phyloP scores from a whole-genome alignment of 805 yeast species.

The Saccharomyces jurei region DNA sequence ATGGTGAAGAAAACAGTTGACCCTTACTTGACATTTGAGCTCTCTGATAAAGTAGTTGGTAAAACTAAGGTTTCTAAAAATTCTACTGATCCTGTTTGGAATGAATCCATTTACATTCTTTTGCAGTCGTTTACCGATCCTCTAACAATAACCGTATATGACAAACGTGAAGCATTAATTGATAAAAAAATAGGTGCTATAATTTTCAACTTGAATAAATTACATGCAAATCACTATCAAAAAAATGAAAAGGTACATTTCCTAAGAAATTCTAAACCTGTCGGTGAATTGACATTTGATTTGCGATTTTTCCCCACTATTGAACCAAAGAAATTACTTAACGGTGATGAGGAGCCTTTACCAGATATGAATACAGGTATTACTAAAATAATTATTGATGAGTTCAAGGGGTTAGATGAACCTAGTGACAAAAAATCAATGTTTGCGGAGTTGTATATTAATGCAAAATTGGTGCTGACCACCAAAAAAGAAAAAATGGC shows the following conservation, averaged over 20 bases:
- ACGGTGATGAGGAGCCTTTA: constrained; percentile 75
- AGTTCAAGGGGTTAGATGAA: constrained; percentile 22
- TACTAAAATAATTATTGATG: constrained; percentile 45
- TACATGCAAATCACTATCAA: constrained; percentile 45
- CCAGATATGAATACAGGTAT: constrained; percentile 95
- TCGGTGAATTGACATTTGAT: constrained; percentile 66
- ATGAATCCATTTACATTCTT: constrained; percentile 63
- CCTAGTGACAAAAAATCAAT: constrained; percentile 47
- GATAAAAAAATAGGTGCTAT: constrained; percentile 73
- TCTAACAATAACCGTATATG: constrained; percentile 59
- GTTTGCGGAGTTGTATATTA: constrained; percentile 60
- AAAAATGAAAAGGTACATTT: constrained; percentile 45
- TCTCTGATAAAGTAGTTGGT: constrained; percentile 48
- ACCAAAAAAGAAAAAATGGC: constrained; percentile 42
- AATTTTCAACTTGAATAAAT: constrained; percentile 58
- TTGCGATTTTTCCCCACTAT: constrained; percentile 68
- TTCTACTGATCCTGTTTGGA: constrained; percentile 71
- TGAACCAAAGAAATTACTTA: constrained; percentile 47
- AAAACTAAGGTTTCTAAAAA: constrained; percentile 57
- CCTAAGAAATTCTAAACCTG: constrained; percentile 69
- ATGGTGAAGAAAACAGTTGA: constrained; percentile 71
- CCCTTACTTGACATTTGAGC: constrained; percentile 73
- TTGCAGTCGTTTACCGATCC: constrained; percentile 73
- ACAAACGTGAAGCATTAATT: constrained; percentile 61
- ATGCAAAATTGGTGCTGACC: constrained; percentile 48